Percentiles rank a stretch among this genome's conserved stretches.
Conservation (phyloP, 1,284 basidiomycete species). For the Polyporus tsugae region DNA sequence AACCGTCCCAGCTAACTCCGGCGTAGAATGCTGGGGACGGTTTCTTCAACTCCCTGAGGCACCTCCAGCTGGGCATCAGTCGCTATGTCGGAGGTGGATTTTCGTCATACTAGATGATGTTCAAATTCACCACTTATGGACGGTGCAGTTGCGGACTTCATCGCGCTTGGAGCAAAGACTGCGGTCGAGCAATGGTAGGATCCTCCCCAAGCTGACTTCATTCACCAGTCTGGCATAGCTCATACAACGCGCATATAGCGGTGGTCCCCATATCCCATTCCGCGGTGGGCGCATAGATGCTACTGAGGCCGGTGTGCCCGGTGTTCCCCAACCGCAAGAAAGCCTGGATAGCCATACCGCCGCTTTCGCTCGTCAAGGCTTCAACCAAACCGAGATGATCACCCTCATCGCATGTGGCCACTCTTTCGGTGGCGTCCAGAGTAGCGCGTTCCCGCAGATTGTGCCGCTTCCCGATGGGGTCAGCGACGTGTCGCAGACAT, state of each 20-base stretch:
- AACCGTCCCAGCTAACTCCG: not conserved
- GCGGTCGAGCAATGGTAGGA: constrained; percentile 35
- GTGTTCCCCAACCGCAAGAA: constrained; percentile 41
- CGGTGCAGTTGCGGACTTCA: constrained; percentile 36
- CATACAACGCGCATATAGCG: constrained; percentile 8
- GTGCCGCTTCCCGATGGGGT: constrained; percentile 21
- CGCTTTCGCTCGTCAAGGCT: constrained; percentile 37
- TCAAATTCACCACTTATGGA: not conserved
- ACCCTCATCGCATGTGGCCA: constrained; percentile 41
- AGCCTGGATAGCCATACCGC: constrained; percentile 29
- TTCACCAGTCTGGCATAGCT: too few species aligned
- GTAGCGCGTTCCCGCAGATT: constrained; percentile 38
- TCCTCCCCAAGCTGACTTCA: too few species aligned
- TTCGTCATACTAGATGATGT: too few species aligned
- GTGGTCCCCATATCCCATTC: constrained; percentile 34
- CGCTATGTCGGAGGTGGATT: constrained; percentile 17
- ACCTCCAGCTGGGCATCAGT: constrained; percentile 19
- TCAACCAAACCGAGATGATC: constrained; percentile 38
- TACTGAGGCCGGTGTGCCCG: constrained; percentile 31
- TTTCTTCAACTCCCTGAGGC: constrained; percentile 36
- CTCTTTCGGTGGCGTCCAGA: constrained; percentile 39
- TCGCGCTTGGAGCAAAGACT: constrained; percentile 37
- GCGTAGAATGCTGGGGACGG: constrained; percentile 36
- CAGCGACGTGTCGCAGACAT: constrained; percentile 20
- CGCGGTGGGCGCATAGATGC: constrained; percentile 41